Evolutionary conservation across 495 filamentous ascomycete species (phyloP).

Genomic region (Hyphodiscus hymeniophilus): DNA sequence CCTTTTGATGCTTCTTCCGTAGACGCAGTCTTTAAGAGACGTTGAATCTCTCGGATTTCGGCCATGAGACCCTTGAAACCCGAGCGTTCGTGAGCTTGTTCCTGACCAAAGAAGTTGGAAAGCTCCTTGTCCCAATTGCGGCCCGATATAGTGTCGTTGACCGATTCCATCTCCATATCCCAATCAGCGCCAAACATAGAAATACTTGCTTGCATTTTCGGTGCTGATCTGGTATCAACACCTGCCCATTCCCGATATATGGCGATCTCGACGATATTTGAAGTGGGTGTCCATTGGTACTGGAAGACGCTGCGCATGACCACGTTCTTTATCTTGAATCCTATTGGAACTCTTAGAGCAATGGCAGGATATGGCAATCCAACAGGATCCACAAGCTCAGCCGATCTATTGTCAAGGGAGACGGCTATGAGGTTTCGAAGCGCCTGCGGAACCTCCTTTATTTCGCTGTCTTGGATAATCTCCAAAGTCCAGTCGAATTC

Average conservation of each 20-base stretch:
- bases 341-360: constrained; percentile 10
- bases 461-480: constrained; percentile 25
- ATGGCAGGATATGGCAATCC: constrained; percentile 20
- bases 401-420: neutral
- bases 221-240: constrained; percentile 5
- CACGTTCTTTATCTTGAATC: constrained; percentile 24
- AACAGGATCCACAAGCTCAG: neutral
- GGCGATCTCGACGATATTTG: constrained; percentile 45
- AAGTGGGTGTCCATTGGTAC: constrained; percentile 35
- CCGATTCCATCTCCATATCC: constrained; percentile 24
- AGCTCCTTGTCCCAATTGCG: constrained; percentile 34
- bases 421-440: constrained; percentile 3
- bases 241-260: constrained; percentile 44
- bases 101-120: constrained; percentile 35
- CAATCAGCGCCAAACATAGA: constrained; percentile 43
- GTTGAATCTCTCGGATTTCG: neutral
- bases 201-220: constrained; percentile 33
- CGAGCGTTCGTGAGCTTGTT: neutral
- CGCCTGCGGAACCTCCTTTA: neutral
- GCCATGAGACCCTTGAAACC: neutral
- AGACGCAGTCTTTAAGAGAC: constrained; percentile 4
- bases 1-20: no score
- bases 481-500: constrained; percentile 34
- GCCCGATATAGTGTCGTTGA: constrained; percentile 19
- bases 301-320: constrained; percentile 43